Percentiles rank a stretch among this genome's conserved stretches.
phyloP scores from a whole-genome alignment of 2,329 filamentous ascomycete genomes.

The Alternaria burnsii region DNA sequence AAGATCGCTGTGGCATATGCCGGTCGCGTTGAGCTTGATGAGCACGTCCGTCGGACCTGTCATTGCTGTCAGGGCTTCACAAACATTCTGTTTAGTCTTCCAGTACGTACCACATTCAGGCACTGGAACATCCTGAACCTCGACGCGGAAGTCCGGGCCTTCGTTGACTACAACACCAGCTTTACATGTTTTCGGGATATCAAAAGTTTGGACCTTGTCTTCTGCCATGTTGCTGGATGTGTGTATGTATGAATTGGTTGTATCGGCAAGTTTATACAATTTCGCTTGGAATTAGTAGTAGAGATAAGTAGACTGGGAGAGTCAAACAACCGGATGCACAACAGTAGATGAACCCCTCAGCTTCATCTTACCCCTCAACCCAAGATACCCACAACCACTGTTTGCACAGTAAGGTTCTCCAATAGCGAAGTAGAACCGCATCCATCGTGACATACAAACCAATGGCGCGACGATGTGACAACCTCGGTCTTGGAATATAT shows the following conservation, averaged over 20 bases:
- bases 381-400: not conserved
- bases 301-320: not conserved
- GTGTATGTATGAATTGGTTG: not conserved
- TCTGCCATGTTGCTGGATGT: constrained; percentile 32
- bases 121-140: constrained; percentile 58
- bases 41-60: constrained; percentile 64
- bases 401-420: not conserved
- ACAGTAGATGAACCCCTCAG: constrained; percentile 9
- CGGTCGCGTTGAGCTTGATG: constrained; percentile 65
- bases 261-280: not conserved
- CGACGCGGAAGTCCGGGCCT: constrained; percentile 59
- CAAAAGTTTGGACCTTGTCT: constrained; percentile 39
- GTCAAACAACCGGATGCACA: not conserved
- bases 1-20: constrained; percentile 66
- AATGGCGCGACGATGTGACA: not conserved
- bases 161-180: constrained; percentile 63
- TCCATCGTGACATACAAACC: not conserved
- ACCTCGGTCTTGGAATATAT: constrained; percentile 4
- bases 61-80: constrained; percentile 7
- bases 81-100: not conserved
- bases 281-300: not conserved
- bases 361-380: constrained; percentile 5
- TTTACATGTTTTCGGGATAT: constrained; percentile 61
- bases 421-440: not conserved
- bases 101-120: constrained; percentile 55